Evolutionary conservation across 306 rosid genomes (phyloP).

Genomic region (Cyamopsis tetragonoloba): DNA sequence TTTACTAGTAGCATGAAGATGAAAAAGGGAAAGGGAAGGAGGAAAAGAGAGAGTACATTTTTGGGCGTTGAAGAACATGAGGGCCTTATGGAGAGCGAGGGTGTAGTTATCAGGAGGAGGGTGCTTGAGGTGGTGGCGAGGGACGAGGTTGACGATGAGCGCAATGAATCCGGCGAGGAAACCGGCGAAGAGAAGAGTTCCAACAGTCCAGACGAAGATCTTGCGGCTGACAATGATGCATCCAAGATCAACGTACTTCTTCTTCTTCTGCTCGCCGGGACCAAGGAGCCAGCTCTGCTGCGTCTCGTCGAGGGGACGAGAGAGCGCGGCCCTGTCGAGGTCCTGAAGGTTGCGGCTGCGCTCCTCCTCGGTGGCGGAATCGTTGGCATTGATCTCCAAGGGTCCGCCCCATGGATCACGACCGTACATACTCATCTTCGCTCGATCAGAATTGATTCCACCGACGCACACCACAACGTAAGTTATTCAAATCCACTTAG

Average conservation of each 20-base stretch:
- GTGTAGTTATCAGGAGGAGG: constrained; percentile 78
- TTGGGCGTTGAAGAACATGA: constrained; percentile 84
- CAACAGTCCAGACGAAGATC: constrained; percentile 79
- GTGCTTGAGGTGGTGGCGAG: constrained; percentile 52
- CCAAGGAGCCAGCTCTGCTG: constrained; percentile 90
- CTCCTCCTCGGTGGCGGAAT: constrained; percentile 82
- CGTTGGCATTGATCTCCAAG: constrained; percentile 70
- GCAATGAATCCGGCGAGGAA: constrained; percentile 60
- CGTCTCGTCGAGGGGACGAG: constrained; percentile 78
- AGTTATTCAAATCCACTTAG: no score
- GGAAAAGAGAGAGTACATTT: not conserved
- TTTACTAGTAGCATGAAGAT: no score
- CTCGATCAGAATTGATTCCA: no score
- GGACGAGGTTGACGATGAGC: constrained; percentile 68
- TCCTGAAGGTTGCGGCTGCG: constrained; percentile 80
- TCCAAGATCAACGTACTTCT: constrained; percentile 84
- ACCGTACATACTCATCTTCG: constrained; percentile 55
- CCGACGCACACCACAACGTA: no score
- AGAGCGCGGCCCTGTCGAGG: constrained; percentile 62
- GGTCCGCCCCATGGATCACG: constrained; percentile 95
- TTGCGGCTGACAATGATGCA: constrained; percentile 80
- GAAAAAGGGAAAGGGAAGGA: no score
- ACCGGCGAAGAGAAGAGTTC: constrained; percentile 45
- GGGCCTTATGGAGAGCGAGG: constrained; percentile 75
- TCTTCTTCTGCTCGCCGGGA: constrained; percentile 74